Conservation (phyloP, 768 basidiomycete species). For the Inosperma sp. region DNA sequence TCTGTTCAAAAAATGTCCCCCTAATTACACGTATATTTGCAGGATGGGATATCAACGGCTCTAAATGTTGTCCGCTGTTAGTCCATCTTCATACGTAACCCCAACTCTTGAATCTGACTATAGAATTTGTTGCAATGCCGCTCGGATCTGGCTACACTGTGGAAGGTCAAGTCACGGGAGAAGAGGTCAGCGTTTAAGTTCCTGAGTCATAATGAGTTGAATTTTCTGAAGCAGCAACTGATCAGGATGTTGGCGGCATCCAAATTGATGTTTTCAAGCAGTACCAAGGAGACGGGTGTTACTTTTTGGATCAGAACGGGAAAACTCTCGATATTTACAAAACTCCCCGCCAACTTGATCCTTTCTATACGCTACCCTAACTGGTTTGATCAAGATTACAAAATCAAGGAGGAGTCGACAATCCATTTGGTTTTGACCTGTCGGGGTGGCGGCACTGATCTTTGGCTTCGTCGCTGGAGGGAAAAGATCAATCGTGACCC, state of each 20-base stretch:
- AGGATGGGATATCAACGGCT: constrained; percentile 25
- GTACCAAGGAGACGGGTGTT: not conserved
- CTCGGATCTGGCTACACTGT: constrained; percentile 23
- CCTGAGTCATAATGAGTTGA: not conserved
- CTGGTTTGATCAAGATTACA: constrained; percentile 12
- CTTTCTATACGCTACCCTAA: not conserved
- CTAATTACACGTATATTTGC: not conserved
- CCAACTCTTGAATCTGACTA: not conserved
- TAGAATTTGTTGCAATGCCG: constrained; percentile 26
- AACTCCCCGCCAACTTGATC: constrained; percentile 13
- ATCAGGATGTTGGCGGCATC: constrained; percentile 7
- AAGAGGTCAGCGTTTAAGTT: constrained; percentile 13
- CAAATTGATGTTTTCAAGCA: constrained; percentile 7
- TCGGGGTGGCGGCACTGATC: constrained; percentile 9
- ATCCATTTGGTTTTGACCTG: constrained; percentile 22
- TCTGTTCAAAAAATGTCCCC: not conserved
- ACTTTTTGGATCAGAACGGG: not conserved
- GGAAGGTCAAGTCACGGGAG: constrained; percentile 22
- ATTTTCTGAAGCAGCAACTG: not conserved
- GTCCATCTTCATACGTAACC: not conserved
- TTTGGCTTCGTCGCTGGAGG: constrained; percentile 10
- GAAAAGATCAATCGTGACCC: constrained; percentile 14
- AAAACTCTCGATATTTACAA: constrained; percentile 4
- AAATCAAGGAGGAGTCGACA: constrained; percentile 12
- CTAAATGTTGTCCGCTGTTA: constrained; percentile 23